These are phyloP conservation scores for Cunninghamia lanceolata DNA, from an alignment of 75 land plant species.

Conservation along the genomic window DNA sequence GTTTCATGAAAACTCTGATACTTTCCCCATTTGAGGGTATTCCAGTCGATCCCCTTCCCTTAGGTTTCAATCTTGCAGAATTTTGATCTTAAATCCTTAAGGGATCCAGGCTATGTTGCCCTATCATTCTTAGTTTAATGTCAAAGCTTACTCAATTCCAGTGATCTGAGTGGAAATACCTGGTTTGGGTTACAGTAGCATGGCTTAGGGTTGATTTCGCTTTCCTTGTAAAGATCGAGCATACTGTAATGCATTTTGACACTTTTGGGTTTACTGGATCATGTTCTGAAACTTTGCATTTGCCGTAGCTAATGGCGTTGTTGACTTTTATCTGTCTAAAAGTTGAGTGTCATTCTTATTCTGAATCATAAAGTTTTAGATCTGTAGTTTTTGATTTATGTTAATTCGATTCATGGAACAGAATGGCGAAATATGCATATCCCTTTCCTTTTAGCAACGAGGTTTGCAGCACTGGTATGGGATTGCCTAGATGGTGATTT, in stretches of 20 bases:
- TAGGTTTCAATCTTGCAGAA: background rate
- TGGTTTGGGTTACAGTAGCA: background rate
- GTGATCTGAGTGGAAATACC: background rate
- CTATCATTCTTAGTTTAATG: background rate
- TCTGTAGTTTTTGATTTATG: too few relatives aligned
- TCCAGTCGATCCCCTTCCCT: background rate
- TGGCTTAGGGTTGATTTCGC: background rate
- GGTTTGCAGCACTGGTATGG: background rate
- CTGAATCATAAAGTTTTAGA: background rate
- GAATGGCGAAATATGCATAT: too few relatives aligned
- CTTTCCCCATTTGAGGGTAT: too few relatives aligned
- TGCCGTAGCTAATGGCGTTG: too few relatives aligned
- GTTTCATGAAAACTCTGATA: background rate
- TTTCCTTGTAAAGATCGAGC: background rate
- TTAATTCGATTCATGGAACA: too few relatives aligned
- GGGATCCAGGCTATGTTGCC: background rate
- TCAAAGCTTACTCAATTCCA: background rate
- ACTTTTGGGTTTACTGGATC: background rate
- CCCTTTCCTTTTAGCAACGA: too few relatives aligned
- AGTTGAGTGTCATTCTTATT: background rate
- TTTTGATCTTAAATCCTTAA: background rate
- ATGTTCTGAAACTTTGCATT: background rate
- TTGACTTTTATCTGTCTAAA: too few relatives aligned
- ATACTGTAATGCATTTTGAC: background rate
- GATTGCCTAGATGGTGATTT: background rate